Conservation (phyloP, 1,139 yeast genomes). For the Nakaseomyces bracarensis region DNA sequence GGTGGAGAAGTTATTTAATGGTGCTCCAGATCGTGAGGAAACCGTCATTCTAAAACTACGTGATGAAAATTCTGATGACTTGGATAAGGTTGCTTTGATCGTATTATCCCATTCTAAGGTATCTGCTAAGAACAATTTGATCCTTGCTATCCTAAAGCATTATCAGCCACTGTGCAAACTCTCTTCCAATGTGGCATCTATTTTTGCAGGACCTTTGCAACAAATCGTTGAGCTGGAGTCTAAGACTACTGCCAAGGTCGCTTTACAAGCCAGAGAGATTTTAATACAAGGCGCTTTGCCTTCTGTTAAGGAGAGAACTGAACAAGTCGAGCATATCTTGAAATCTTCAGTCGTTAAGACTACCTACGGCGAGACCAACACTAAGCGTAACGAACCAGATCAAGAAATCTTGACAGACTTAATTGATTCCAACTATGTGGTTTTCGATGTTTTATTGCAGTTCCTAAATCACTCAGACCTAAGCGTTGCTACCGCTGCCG, state of each 20-base stretch:
- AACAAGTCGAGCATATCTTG: conserved; percentile 91
- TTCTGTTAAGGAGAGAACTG: conserved; percentile 90
- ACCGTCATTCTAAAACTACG: conserved; percentile 78
- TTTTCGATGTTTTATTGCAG: conserved; percentile 89
- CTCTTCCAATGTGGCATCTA: conserved; percentile 58
- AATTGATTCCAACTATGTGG: conserved; percentile 91
- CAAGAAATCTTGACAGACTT: conserved; percentile 76
- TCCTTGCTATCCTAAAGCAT: conserved; percentile 73
- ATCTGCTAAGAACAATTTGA: conserved; percentile 83
- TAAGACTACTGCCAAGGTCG: conserved; percentile 85
- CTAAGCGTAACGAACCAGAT: conserved; percentile 76
- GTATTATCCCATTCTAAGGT: conserved; percentile 89
- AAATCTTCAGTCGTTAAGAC: conserved; percentile 86
- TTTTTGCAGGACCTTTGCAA: conserved; percentile 64
- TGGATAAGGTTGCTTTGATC: conserved; percentile 59
- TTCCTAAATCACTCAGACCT: conserved; percentile 78
- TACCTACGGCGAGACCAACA: conserved; percentile 73
- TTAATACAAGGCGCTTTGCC: conserved; percentile 95
- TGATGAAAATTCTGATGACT: conserved; percentile 75
- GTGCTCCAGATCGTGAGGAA: conserved; percentile 69
- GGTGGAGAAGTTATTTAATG: conserved; percentile 71
- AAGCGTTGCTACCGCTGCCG: conserved; percentile 90
- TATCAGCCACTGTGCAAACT: conserved; percentile 70
- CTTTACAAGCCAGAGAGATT: conserved; percentile 93
- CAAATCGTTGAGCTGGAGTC: conserved; percentile 80